phyloP scores from a whole-genome alignment of 176 grass and related monocot species.

The Zea mays region DNA sequence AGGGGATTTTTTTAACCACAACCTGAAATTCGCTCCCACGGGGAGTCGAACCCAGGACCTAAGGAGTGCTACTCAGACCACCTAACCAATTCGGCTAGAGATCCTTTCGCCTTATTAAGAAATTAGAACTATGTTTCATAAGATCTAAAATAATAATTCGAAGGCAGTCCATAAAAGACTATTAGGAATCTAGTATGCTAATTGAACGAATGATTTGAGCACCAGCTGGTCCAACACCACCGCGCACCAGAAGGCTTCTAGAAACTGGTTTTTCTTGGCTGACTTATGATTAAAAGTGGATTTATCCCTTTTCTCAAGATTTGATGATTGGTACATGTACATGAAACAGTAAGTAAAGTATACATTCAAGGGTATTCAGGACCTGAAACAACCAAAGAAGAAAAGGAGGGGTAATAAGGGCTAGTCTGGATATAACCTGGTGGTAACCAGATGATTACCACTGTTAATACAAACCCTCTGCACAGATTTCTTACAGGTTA shows the following conservation, averaged over 20 bases:
- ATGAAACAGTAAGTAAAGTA: slow-evolving; percentile 1
- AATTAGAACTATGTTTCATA: background rate
- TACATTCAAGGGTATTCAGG: background rate
- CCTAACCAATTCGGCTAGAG: no score
- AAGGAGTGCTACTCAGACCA: no score
- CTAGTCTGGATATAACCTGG: background rate
- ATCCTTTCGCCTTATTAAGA: no score
- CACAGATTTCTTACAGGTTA: slow-evolving; percentile 11
- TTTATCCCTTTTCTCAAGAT: background rate
- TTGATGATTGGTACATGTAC: background rate
- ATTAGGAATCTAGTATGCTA: slow-evolving; percentile 15
- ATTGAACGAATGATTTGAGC: background rate
- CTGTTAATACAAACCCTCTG: background rate
- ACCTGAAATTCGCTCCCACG: no score
- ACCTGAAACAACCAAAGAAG: background rate
- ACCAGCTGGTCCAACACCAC: background rate
- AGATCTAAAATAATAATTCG: slow-evolving; percentile 8
- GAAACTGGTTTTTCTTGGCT: background rate
- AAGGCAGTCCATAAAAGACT: background rate
- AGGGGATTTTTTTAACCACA: no score
- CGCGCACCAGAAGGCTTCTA: background rate
- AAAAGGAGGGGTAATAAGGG: background rate
- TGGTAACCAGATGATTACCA: background rate
- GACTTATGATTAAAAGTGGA: background rate
- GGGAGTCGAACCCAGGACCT: no score